Conservation (phyloP, 352 stramenopile genomes). For the Globisporangium echinulatum region DNA sequence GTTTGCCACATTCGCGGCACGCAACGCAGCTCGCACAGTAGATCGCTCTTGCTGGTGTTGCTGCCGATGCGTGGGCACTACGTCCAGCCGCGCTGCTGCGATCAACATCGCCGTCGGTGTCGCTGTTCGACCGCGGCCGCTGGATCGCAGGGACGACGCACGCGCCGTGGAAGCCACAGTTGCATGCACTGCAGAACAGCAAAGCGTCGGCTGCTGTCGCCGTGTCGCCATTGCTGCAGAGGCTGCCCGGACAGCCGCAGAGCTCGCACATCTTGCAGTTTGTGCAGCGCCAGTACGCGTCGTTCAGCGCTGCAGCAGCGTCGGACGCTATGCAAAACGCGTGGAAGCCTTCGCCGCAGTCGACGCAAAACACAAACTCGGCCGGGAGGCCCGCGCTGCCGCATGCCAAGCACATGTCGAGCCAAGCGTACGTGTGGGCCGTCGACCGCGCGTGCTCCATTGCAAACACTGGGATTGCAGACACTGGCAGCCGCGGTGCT, state of each 20-base stretch:
- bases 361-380: conserved; percentile 92
- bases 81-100: not conserved
- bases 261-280: conserved; percentile 97
- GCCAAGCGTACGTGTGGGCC: conserved; percentile 84
- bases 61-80: not conserved
- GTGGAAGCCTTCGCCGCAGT: conserved; percentile 95
- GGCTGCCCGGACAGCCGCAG: conserved; percentile 56
- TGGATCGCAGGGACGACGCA: conserved; percentile 42
- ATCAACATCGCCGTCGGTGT: conserved; percentile 1
- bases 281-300: conserved; percentile 86
- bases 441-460: conserved; percentile 72
- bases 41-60: conserved; percentile 13
- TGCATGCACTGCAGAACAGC: conserved; percentile 37
- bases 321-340: conserved; percentile 77
- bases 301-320: conserved; percentile 44
- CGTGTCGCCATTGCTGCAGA: conserved; percentile 19
- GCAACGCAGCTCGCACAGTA: conserved; percentile 64
- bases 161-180: conserved; percentile 47
- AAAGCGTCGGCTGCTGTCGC: conserved; percentile 6
- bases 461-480: conserved; percentile 61
- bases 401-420: conserved; percentile 90
- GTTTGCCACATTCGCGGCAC: conserved; percentile 47
- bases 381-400: conserved; percentile 74
- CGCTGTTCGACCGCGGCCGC: conserved; percentile 1
- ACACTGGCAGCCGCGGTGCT: conserved; percentile 36